Evolutionary conservation across 371 early-diverging fungal genomes (phyloP), one percentile per base, ranked within the genome.

Genomic region (Spiromyces aspiralis): DNA sequence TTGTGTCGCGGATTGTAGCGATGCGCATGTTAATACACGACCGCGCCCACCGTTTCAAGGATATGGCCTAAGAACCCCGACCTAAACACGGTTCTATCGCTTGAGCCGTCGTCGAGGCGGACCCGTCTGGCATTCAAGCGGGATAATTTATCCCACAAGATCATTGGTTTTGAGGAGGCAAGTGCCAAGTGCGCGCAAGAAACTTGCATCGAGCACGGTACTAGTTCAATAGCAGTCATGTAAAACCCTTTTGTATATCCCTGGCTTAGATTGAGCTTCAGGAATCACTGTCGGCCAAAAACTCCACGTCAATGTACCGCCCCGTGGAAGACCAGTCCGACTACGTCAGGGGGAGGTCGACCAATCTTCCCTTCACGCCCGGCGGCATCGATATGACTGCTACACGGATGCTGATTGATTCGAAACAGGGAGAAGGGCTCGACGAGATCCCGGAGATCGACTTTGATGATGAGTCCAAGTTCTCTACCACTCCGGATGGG

Each of bases 321-420:
- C 41, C 35, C 6, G 35, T 35, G 10, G 77, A 77, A 2, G 69
- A 70, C 3, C 53, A 72, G 19, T 63, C 71, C 4, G 73, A 79
- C 50, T 87, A 84, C 57, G 87, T 86, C 1, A 74, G 84, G 4
- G 89, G 91, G 4, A 72, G 71, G 22, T 74, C 81, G 2, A 63
- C 78, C 4, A 74, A 80, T 44, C 72, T 82, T 44, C 90, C 88
- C 0, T 90, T 90, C 66, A 76, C 83, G 1, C 90, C 90, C 2
- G 90, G 90, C 52, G 60, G 57, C 12, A 45, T 60, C 21, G 49
- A 45, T 16, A 22, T 45, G 19, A 46, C 25, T 68, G 51, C 58
- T 57, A 47, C 73, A 55, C 66, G 79, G 54, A 43, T 77, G 44
- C 75, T 78, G 51, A 23, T 61, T 47, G 67, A 67, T 19, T 61